Base-by-base conservation (phyloP, 2,329 filamentous ascomycete species). In the Sphaerulina populicola region DNA sequence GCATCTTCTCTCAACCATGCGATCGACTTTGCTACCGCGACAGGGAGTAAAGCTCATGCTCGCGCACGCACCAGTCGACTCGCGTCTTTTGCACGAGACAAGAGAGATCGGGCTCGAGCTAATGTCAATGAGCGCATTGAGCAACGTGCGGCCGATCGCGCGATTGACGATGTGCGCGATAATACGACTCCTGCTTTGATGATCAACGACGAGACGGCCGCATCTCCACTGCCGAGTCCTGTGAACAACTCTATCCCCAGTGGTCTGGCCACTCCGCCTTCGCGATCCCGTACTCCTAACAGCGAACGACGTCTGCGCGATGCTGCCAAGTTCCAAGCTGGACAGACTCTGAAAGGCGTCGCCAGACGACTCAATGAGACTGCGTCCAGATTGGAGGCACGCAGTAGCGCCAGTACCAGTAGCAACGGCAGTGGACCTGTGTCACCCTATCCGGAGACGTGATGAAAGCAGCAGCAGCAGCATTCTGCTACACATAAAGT, bases 21-120 rank as follows among this genome's bases (percentile, higher is more conserved):
- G n/a, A 52, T 60, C n/a, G 52, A 58, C 39, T 58, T 60, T 38
- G 57, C 57, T 1, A 56, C 53, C 29, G 53, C 44, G 14, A 58
- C 55, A 31, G 57, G 53, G 21, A 53, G 55, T 31, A 42, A 49
- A 30, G 50, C 51, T n/a, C 55, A 57, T 33, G 53, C 53, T n/a
- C 53, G 56, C 9, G 53, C 54, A 11, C 47, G 53, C 6, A 55
- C 51, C 4, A 55, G 57, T 41, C 51, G 56, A 6, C 44, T 60
- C 31, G 57, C 57, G 14, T 49, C 55, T 10, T 51, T 60, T 21
- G 57, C 57, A 27, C 48, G 57, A 36, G 55, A 60, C 8, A 57
- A 53, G n/a, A 47, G 56, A 8, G 54, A 56, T 27, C 47, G 45
- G 37, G 56, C 57, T 49, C 47, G 57, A 30, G 57, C 54, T 11